Percentiles rank a stretch among this genome's conserved stretches.
Evolutionary conservation across 2,329 filamentous ascomycete species (phyloP).

Genomic region (Corinectria fuckeliana): DNA sequence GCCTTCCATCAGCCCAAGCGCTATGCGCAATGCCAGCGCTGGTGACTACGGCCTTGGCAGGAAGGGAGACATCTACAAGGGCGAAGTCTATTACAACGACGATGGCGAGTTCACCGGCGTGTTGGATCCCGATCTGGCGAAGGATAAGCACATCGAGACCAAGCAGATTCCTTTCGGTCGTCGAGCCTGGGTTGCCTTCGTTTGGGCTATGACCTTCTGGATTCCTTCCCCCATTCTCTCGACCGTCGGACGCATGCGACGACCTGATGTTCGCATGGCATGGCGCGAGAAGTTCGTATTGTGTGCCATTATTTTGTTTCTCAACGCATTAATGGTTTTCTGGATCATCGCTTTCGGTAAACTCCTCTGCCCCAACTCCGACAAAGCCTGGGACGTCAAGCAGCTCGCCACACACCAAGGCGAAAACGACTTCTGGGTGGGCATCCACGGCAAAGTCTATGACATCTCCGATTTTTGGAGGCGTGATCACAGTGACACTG

Average conservation of each 20-base stretch:
- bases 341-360: constrained; percentile 89
- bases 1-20: constrained; percentile 67
- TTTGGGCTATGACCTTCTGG: constrained; percentile 92
- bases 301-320: constrained; percentile 77
- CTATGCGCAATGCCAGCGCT: constrained; percentile 61
- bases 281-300: constrained; percentile 96
- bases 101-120: constrained; percentile 72
- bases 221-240: constrained; percentile 85
- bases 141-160: constrained; percentile 78
- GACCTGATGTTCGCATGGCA: constrained; percentile 93
- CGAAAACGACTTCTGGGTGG: constrained; percentile 83
- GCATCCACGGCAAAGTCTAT: constrained; percentile 87
- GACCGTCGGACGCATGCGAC: constrained; percentile 92
- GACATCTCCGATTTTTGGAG: constrained; percentile 91
- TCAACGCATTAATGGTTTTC: constrained; percentile 86
- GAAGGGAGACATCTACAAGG: constrained; percentile 82
- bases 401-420: constrained; percentile 76
- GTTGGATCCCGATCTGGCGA: constrained; percentile 79
- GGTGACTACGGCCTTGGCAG: constrained; percentile 90
- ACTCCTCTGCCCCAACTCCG: constrained; percentile 85
- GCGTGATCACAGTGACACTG: constrained; percentile 78
- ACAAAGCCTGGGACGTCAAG: constrained; percentile 82
- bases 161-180: constrained; percentile 68
- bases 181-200: constrained; percentile 79
- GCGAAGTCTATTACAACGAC: constrained; percentile 75